Percentiles rank a stretch among this genome's conserved stretches.
Conservation (phyloP, 179 eudicot genomes). For the Heliamphora pulchella region DNA sequence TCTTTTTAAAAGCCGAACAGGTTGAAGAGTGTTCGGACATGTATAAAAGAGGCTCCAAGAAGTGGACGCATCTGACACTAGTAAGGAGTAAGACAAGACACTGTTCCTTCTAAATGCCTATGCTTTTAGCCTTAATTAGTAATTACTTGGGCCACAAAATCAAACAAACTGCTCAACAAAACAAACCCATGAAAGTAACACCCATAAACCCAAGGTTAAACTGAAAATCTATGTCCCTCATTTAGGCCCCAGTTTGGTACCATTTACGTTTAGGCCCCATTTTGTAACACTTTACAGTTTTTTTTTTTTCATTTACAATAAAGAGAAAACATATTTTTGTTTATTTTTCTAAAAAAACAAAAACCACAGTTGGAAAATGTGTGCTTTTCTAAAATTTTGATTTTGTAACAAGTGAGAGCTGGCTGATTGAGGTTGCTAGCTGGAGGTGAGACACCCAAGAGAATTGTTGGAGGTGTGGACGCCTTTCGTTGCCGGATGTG, state of each 20-base stretch:
- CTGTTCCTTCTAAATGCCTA: not conserved
- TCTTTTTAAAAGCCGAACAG: not conserved
- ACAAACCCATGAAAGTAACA: not conserved
- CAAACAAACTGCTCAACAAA: not conserved
- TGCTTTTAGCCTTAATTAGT: not conserved
- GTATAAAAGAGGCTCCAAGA: not conserved
- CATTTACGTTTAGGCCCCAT: too few species aligned
- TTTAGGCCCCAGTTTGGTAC: too few species aligned
- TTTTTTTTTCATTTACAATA: too few species aligned
- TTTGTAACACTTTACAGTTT: too few species aligned
- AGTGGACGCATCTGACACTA: not conserved
- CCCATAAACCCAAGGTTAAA: not conserved
- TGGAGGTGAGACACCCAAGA: too few species aligned
- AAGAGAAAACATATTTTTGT: too few species aligned
- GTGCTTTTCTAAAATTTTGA: too few species aligned
- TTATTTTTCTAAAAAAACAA: too few species aligned
- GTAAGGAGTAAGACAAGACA: not conserved
- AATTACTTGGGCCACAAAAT: constrained; percentile 3
- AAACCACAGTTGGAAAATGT: too few species aligned
- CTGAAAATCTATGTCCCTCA: not conserved
- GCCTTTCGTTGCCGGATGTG: too few species aligned
- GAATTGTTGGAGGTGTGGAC: too few species aligned
- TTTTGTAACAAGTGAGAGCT: not conserved
- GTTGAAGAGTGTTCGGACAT: not conserved
- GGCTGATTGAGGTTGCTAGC: too few species aligned